Evolutionary conservation across 805 yeast species (phyloP).

Genomic region (Saccharomycopsis malanga): DNA sequence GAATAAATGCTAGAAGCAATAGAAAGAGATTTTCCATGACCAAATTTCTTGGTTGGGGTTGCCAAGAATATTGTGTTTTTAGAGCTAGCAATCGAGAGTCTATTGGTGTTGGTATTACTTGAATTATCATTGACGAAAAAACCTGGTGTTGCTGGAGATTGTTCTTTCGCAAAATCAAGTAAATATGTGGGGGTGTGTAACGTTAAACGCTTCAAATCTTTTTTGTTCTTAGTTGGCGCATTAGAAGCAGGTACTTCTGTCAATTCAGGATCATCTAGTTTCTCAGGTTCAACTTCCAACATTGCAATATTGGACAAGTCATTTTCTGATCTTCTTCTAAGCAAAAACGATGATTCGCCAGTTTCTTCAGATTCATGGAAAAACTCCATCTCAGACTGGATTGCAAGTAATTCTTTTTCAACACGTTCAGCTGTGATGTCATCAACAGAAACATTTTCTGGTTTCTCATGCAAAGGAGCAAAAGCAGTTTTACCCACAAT

Average conservation of each 20-base stretch:
- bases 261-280: background rate
- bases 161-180: background rate
- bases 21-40: constrained; percentile 15
- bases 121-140: background rate
- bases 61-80: background rate
- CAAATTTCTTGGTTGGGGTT: constrained; percentile 11
- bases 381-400: constrained; percentile 1
- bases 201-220: constrained; percentile 13
- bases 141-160: background rate
- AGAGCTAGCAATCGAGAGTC: background rate
- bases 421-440: constrained; percentile 1
- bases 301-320: constrained; percentile 17
- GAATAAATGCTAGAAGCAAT: constrained; percentile 19
- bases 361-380: background rate
- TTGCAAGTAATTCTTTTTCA: background rate
- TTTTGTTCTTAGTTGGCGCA: background rate
- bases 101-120: background rate
- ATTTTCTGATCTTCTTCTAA: constrained; percentile 16
- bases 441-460: background rate
- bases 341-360: background rate
- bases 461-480: background rate
- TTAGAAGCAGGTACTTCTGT: background rate
- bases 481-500: constrained; percentile 6
- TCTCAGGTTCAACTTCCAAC: constrained; percentile 12
- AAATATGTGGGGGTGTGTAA: constrained; percentile 18